A percentile compares a stretch with the other conserved stretches of the same genome.
These are phyloP conservation scores for Torulaspora franciscae DNA, from an alignment of 805 yeast species.

Conservation along the genomic window DNA sequence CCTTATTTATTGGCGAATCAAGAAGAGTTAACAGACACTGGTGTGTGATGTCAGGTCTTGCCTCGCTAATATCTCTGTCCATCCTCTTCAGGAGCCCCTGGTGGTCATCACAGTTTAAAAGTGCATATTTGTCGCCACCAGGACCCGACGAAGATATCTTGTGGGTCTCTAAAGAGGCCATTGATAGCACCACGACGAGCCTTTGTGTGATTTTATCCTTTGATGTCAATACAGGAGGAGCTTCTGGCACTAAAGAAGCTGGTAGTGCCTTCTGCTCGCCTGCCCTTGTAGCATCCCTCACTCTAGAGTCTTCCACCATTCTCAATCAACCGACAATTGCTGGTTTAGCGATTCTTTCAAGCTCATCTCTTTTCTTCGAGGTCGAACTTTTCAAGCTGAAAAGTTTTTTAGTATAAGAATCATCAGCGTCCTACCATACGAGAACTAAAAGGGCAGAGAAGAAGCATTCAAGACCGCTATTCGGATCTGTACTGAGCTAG, in stretches of 20 bases:
- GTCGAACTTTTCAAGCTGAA: constrained; percentile 3
- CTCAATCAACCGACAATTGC: neutral
- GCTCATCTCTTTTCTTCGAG: constrained; percentile 3
- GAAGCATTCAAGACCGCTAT: neutral
- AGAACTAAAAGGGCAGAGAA: neutral
- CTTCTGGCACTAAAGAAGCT: constrained; percentile 81
- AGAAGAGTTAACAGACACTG: constrained; percentile 90
- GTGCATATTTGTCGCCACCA: constrained; percentile 85
- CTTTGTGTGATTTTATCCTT: constrained; percentile 83
- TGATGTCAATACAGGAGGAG: constrained; percentile 75
- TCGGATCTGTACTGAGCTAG: too few species aligned
- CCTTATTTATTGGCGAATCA: constrained; percentile 97
- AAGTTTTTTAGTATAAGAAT: constrained; percentile 10
- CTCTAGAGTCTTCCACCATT: constrained; percentile 47
- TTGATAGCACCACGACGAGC: constrained; percentile 88
- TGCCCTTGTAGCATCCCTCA: constrained; percentile 41
- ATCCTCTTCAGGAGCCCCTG: constrained; percentile 91
- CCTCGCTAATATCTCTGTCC: constrained; percentile 97
- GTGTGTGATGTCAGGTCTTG: constrained; percentile 98
- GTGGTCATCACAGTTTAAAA: constrained; percentile 96
- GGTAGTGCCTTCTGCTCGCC: constrained; percentile 41
- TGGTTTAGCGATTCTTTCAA: neutral
- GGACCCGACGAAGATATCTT: constrained; percentile 75
- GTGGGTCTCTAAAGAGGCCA: constrained; percentile 94
- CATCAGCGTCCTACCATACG: constrained; percentile 8